Conservation (phyloP, 768 basidiomycete species). For the Tricholoma hemisulphureum region DNA sequence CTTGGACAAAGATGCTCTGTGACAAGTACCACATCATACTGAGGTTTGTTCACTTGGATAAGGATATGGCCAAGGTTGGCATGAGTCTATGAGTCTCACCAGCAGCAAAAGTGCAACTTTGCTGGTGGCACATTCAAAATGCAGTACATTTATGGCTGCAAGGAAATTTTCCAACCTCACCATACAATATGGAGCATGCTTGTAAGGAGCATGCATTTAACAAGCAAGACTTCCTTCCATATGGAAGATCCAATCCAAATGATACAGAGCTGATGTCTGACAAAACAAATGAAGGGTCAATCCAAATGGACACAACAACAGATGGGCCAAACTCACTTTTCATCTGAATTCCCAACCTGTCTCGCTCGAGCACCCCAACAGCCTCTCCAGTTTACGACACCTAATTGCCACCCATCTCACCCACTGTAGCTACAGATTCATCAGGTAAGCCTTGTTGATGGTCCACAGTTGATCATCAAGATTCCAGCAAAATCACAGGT, state of each 20-base stretch:
- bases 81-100: neutral
- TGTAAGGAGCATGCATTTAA: neutral
- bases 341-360: neutral
- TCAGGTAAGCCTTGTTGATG: no score
- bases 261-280: neutral
- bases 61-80: neutral
- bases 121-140: neutral
- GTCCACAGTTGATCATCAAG: neutral
- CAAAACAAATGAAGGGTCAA: neutral
- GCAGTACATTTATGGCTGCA: neutral
- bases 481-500: neutral
- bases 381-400: neutral
- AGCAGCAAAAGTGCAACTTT: neutral
- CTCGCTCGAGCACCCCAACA: neutral
- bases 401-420: no score
- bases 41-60: neutral
- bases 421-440: neutral
- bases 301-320: neutral
- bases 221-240: neutral
- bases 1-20: neutral
- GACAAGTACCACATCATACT: neutral
- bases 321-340: neutral
- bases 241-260: neutral
- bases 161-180: neutral
- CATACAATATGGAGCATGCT: neutral